Evolutionary conservation across 1,284 basidiomycete genomes (phyloP).

Genomic region (Ganoderma sinense): DNA sequence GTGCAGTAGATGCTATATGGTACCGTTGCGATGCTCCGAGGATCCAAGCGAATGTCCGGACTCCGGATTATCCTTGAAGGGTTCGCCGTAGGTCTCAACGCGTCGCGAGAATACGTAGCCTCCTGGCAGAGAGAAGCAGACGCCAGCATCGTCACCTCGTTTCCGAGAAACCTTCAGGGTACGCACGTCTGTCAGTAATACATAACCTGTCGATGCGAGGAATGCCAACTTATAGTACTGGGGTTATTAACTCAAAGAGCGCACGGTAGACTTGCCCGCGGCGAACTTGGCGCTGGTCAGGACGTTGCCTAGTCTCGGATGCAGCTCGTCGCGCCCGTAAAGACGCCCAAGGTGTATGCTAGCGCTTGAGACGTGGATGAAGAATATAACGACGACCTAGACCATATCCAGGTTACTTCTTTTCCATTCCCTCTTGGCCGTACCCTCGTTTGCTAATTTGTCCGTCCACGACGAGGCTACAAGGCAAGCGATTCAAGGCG

Average conservation of each 20-base stretch:
- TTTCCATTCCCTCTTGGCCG: not conserved
- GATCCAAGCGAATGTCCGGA: slow-evolving; percentile 57
- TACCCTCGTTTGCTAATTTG: not conserved
- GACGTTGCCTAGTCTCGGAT: slow-evolving; percentile 69
- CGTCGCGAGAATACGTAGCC: not conserved
- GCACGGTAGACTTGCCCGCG: slow-evolving; percentile 70
- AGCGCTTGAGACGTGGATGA: not conserved
- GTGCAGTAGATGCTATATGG: not conserved
- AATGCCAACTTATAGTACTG: too few relatives aligned
- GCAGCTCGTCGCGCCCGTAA: slow-evolving; percentile 81
- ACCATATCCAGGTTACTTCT: not conserved
- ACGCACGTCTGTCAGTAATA: slow-evolving; percentile 50
- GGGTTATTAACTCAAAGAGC: slow-evolving; percentile 67
- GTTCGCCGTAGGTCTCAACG: not conserved
- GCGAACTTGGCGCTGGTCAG: slow-evolving; percentile 74
- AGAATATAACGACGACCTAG: not conserved
- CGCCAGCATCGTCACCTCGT: slow-evolving; percentile 53
- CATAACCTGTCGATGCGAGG: slow-evolving; percentile 34
- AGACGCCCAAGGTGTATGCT: too few relatives aligned
- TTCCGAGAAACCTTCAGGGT: not conserved
- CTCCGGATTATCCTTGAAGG: slow-evolving; percentile 49
- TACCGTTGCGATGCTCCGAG: slow-evolving; percentile 74
- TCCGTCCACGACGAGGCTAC: too few relatives aligned
- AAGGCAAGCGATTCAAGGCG: too few relatives aligned
- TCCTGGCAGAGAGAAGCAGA: slow-evolving; percentile 44